Evolutionary conservation across 495 filamentous ascomycete species (phyloP), one percentile per base, ranked within the genome.

Genomic region (Sordaria brevicollis): DNA sequence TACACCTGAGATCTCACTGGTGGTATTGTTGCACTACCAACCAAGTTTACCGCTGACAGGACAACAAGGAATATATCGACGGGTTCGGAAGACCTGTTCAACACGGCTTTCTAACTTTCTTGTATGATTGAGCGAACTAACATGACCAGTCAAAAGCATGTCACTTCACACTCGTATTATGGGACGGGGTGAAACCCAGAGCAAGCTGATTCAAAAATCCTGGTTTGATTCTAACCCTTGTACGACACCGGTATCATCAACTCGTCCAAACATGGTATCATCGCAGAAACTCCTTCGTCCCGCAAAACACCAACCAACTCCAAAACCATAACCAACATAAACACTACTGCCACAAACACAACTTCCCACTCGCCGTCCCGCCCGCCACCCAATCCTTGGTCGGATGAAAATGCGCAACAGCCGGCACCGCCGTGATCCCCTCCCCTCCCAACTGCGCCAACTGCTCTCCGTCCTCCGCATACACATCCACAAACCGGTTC

Each of bases 401-500:
- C 2, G 92, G 90, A 76, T 99, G 95, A 71, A 97, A 96, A 66
- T 92, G 89, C 3, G 93, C 91, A 3, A 96, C 95, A 1, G 96
- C 92, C 21, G 95, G 95, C 9, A 99, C 96, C 25, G 95, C 94
- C 13, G 91, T 96, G 71, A 98, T 96, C 3, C 91, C 91, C 4
- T 94, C 91, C 6, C 93, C 92, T 3, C 89, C 91, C 7, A 99
- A 83, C 81, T 98, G 94, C 4, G 92, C 96, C 37, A 99, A 83
- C 79, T 97, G 94, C 75, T 95, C 89, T 2, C 95, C 95, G 36
- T 87, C 83, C 10, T 85, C 81, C 13, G 89, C 89, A 78, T 90
- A 98, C 7, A 99, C 86, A 77, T 99, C 95, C 3, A 98, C 91
- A 72, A 97, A 97, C 21, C 95, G 89, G 77, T 97, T 97, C 95